Evolutionary conservation across 306 rosid species (phyloP), one percentile per base, ranked within the genome.

Genomic region (Pyrus betulifolia): DNA sequence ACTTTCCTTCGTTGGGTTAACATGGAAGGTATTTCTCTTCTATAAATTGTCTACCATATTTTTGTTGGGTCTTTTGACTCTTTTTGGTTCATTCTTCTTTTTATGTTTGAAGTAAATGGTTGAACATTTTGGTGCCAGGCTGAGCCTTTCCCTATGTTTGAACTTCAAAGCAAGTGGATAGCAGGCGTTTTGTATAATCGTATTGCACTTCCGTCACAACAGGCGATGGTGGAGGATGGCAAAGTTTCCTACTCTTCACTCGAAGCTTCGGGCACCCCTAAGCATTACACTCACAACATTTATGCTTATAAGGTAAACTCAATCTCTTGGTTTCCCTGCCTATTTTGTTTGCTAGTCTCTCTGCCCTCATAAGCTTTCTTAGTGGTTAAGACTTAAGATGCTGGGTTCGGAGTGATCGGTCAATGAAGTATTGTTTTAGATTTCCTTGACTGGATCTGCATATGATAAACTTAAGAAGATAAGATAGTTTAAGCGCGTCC

Each of bases 121-220:
- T 38, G 12, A 19, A 11, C 40, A 21, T 69, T 38, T 74, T 75
- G 82, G 71, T 79, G 58, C 38, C 88, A 92, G 93, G 90, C 75
- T 79, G 55, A 14, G 66, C 94, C 96, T 57, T 90, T 93, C 57
- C 78, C 82, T 58, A 0, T 85, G 85, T 77, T 49, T 59, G 95
- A 93, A 80, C 71, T 85, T 72, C 98, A 93, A 77, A 84, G 91
- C 87, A 89, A 85, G 79, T 93, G 98, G 98, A 87, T 93, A 73
- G 94, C 98, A 46, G 85, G 87, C 62, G 71, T 78, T 69, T 82
- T 93, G 75, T 87, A 90, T 21, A 82, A 85, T 70, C 88, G 85
- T 68, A 65, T 89, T 75, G 63, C 75, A 38, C 94, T 93, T 78
- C 91, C 98, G 63, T 85, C 87, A 5, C 57, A 72, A 76, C 87